Percentiles rank a stretch among this genome's conserved stretches.
Evolutionary conservation across 208 protist species (phyloP).

Genomic region (Crithidia acanthocephali): DNA sequence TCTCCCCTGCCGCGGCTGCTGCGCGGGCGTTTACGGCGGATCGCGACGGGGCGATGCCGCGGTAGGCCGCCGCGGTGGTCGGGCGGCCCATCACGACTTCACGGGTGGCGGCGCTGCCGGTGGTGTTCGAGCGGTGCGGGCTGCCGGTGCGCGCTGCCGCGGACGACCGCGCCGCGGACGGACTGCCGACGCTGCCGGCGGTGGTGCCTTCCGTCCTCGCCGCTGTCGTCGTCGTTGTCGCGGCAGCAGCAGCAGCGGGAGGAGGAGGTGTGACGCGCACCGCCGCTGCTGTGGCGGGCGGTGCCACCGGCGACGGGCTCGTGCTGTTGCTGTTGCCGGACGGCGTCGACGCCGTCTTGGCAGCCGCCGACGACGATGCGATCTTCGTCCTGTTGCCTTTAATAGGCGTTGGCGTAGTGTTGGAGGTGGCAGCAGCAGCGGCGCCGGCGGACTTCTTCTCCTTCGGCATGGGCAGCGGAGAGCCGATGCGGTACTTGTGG

Average conservation of each 20-base stretch:
- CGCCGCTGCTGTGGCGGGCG: slow-evolving; percentile 8
- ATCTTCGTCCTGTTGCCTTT: slow-evolving; percentile 22
- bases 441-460: slow-evolving; percentile 27
- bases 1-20: not conserved
- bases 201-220: not conserved
- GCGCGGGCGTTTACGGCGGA: slow-evolving; percentile 19
- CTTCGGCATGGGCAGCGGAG: slow-evolving; percentile 67
- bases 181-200: not conserved
- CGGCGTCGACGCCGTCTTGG: not conserved
- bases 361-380: slow-evolving; percentile 19
- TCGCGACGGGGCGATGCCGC: slow-evolving; percentile 62
- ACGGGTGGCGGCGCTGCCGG: not conserved
- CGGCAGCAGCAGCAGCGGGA: not conserved
- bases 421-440: slow-evolving; percentile 13
- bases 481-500: slow-evolving; percentile 84
- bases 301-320: slow-evolving; percentile 3
- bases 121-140: not conserved
- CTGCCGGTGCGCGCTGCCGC: slow-evolving; percentile 6
- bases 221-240: not conserved
- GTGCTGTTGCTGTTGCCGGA: no score
- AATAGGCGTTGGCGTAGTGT: no score
- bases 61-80: slow-evolving; percentile 43
- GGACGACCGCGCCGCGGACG: not conserved
- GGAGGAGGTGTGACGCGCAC: slow-evolving; percentile 1
- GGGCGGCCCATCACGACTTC: slow-evolving; percentile 14